These are phyloP conservation scores for Stephania yunnanensis DNA, from an alignment of 164 flowering plant species.

Conservation along the genomic window DNA sequence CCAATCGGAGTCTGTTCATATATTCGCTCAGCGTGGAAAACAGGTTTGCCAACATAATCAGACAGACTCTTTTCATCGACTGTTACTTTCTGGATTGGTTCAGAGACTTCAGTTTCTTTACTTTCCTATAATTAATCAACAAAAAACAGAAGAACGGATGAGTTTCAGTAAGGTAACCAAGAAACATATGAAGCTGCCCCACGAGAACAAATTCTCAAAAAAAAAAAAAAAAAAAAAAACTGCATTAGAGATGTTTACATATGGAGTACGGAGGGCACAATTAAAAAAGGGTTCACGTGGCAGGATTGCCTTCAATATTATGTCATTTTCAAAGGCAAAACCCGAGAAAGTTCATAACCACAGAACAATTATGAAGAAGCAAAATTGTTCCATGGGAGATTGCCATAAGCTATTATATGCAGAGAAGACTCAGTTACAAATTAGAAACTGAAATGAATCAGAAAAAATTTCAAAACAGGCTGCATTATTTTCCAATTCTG, in stretches of 20 bases:
- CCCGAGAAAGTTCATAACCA: neutral
- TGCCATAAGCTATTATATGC: neutral
- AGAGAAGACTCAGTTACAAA: neutral
- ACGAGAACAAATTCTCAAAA: neutral
- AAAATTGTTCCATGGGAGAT: neutral
- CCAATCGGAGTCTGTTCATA: constrained; percentile 82
- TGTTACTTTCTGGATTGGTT: constrained; percentile 43
- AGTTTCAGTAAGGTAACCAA: neutral
- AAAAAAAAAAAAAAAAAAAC: neutral
- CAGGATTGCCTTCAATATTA: neutral
- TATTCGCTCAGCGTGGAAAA: constrained; percentile 92
- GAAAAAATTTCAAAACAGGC: neutral
- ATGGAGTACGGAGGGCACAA: neutral
- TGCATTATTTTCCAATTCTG: neutral
- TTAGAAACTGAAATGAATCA: neutral
- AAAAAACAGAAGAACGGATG: neutral
- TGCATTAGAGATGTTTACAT: neutral
- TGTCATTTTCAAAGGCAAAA: neutral
- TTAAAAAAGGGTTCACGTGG: neutral
- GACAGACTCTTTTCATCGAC: constrained; percentile 57
- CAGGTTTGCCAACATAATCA: constrained; percentile 93
- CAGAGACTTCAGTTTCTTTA: constrained; percentile 32
- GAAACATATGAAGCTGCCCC: neutral
- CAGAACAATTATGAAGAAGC: neutral
- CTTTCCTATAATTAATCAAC: constrained; percentile 30